phyloP scores from a whole-genome alignment of 1,284 basidiomycete genomes.

The Hymenochaete sp. region DNA sequence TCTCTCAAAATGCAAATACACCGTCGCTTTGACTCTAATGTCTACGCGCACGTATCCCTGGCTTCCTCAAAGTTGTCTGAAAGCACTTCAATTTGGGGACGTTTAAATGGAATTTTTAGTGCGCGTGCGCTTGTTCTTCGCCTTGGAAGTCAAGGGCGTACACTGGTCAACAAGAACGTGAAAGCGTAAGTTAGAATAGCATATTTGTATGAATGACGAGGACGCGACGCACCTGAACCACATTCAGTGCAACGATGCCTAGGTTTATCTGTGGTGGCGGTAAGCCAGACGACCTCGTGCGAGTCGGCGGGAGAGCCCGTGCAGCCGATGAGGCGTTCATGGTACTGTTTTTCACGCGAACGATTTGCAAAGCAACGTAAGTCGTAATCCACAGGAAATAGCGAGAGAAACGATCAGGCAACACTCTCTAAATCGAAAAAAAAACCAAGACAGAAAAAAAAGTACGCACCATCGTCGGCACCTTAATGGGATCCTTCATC shows the following conservation, averaged over 20 bases:
- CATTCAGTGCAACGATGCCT: constrained; percentile 83
- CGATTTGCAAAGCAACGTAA: constrained; percentile 36
- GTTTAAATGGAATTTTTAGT: constrained; percentile 13
- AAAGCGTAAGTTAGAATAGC: not conserved
- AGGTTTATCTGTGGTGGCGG: constrained; percentile 51
- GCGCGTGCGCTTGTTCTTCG: constrained; percentile 12
- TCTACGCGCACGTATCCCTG: no score
- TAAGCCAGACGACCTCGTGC: constrained; percentile 84
- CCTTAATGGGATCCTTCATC: constrained; percentile 77
- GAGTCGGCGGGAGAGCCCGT: constrained; percentile 89
- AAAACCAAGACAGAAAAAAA: constrained; percentile 15
- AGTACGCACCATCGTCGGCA: constrained; percentile 75
- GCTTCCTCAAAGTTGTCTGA: not conserved
- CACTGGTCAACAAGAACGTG: constrained; percentile 1
- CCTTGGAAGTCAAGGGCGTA: constrained; percentile 17
- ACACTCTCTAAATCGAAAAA: constrained; percentile 21
- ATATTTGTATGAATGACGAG: not conserved
- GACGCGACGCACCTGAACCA: constrained; percentile 60
- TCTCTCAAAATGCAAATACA: no score
- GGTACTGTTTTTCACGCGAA: constrained; percentile 41
- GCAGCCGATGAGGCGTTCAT: constrained; percentile 81
- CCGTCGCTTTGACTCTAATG: no score
- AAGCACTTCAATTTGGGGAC: no score
- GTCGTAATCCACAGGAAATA: not conserved
- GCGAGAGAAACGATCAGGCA: not conserved